Evolutionary conservation across 2,329 filamentous ascomycete genomes (phyloP).

Genomic region (Trichoderma citrinoviride): DNA sequence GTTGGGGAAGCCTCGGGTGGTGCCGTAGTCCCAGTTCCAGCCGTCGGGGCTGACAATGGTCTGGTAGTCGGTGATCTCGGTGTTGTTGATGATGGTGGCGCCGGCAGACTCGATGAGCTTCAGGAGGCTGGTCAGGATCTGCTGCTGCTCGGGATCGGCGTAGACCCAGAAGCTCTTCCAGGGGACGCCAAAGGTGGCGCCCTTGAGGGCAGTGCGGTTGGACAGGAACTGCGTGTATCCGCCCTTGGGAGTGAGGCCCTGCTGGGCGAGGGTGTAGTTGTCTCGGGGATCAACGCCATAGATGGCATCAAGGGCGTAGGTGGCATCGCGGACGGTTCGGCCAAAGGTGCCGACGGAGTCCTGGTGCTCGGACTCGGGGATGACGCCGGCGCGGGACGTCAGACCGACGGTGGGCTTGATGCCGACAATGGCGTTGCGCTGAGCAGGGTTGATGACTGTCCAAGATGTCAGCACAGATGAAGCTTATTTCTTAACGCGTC

Average conservation of each 20-base stretch:
- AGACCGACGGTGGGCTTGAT: slow-evolving; percentile 75
- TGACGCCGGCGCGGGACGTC: slow-evolving; percentile 61
- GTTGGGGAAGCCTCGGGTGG: slow-evolving; percentile 60
- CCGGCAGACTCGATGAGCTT: slow-evolving; percentile 57
- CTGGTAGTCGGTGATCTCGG: slow-evolving; percentile 63
- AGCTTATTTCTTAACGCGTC: neutral
- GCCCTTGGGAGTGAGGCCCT: slow-evolving; percentile 49
- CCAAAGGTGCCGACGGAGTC: slow-evolving; percentile 69
- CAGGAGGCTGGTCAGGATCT: slow-evolving; percentile 48
- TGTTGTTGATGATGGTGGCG: slow-evolving; percentile 66
- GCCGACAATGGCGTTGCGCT: slow-evolving; percentile 66
- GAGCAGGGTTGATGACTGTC: slow-evolving; percentile 66
- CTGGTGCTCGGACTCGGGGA: slow-evolving; percentile 66
- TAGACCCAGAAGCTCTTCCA: slow-evolving; percentile 70
- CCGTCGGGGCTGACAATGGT: slow-evolving; percentile 61
- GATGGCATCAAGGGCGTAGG: slow-evolving; percentile 64
- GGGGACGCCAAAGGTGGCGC: slow-evolving; percentile 66
- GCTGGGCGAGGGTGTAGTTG: slow-evolving; percentile 62
- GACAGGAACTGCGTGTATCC: slow-evolving; percentile 60
- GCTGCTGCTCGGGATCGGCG: slow-evolving; percentile 54
- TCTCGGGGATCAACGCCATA: slow-evolving; percentile 62
- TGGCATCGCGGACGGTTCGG: slow-evolving; percentile 66
- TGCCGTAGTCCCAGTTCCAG: slow-evolving; percentile 74
- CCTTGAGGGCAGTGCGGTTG: slow-evolving; percentile 52
- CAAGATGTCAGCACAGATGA: neutral